These are phyloP conservation scores for Sarcocystis neurona DNA, from an alignment of 169 alveolate genomes.

Conservation along the genomic window DNA sequence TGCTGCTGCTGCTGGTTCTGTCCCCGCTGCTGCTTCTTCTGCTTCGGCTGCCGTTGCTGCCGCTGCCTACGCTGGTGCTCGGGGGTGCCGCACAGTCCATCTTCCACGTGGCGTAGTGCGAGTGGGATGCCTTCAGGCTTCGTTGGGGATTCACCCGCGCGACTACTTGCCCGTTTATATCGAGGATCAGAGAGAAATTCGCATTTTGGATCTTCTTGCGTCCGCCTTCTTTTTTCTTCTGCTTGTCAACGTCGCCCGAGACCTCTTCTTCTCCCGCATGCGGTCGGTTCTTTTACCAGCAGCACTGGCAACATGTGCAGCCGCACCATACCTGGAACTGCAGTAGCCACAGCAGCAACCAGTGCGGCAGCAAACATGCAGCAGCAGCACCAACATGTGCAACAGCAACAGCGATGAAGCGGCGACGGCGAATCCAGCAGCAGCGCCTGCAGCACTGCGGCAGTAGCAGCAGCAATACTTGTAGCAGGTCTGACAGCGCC, in stretches of 20 bases:
- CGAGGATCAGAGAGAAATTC: slow-evolving; percentile 48
- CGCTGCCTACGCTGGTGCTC: not conserved
- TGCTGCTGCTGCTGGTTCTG: too few relatives aligned
- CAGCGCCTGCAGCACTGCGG: too few relatives aligned
- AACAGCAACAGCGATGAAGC: too few relatives aligned
- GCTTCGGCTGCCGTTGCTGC: not conserved
- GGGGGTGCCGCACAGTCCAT: not conserved
- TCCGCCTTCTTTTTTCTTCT: slow-evolving; percentile 50
- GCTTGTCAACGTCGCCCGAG: slow-evolving; percentile 60
- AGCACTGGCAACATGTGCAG: too few relatives aligned
- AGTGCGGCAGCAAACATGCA: too few relatives aligned
- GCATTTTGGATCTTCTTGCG: slow-evolving; percentile 49
- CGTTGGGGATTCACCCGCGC: slow-evolving; percentile 64
- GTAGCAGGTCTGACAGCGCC: too few relatives aligned
- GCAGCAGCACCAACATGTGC: too few relatives aligned
- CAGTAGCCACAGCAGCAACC: too few relatives aligned
- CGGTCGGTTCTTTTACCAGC: not conserved
- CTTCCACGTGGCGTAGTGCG: too few relatives aligned
- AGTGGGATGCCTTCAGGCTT: slow-evolving; percentile 10
- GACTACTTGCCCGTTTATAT: slow-evolving; percentile 59
- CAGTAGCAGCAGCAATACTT: too few relatives aligned
- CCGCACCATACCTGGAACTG: too few relatives aligned
- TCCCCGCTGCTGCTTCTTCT: not conserved
- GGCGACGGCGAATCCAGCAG: too few relatives aligned
- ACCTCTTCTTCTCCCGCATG: slow-evolving; percentile 32